Evolutionary conservation across 2,329 filamentous ascomycete genomes (phyloP).

Genomic region (Fusarium palustre): DNA sequence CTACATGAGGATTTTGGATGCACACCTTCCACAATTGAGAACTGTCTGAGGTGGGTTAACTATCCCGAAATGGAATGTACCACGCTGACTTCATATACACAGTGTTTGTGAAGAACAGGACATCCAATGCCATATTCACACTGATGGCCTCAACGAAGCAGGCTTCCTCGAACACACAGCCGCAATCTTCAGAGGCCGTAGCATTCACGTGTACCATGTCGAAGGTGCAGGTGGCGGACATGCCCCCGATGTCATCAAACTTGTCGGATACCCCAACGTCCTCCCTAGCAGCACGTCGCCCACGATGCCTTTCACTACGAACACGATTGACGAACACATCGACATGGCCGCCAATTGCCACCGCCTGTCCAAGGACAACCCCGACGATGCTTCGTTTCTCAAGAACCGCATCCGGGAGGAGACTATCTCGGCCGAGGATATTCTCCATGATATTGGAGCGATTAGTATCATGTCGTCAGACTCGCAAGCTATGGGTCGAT

Average conservation of each 20-base stretch:
- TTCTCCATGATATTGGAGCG: not conserved
- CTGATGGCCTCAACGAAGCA: not conserved
- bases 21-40: not conserved
- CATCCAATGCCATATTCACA: not conserved
- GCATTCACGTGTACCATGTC: not conserved
- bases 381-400: not conserved
- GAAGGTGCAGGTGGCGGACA: not conserved
- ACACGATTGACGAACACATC: not conserved
- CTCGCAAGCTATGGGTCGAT: not conserved
- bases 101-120: not conserved
- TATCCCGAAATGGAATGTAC: rapidly evolving
- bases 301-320: not conserved
- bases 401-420: not conserved
- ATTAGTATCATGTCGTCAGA: not conserved
- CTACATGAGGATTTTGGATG: not conserved
- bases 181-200: not conserved
- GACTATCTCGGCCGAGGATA: not conserved
- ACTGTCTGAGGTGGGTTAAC: not conserved
- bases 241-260: not conserved
- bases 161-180: not conserved
- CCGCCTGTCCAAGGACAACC: not conserved
- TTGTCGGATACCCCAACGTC: not conserved
- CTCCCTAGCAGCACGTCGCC: not conserved
- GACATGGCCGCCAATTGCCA: not conserved
- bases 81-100: rapidly evolving